Evolutionary conservation across 805 yeast species (phyloP), one percentile per base, ranked within the genome.

Genomic region (Candida coquimbonensis): DNA sequence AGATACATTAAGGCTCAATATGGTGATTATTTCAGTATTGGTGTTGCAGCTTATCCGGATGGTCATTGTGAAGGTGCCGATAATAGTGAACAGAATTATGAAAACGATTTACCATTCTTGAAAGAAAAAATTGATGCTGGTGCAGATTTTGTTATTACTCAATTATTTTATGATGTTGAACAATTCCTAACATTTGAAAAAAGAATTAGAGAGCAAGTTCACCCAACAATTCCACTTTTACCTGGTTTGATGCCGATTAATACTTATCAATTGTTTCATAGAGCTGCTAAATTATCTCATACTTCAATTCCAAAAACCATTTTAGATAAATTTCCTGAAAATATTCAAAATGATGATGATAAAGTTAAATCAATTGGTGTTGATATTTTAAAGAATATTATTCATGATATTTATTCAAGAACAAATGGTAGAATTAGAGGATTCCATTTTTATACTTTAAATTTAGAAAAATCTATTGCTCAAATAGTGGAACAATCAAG

Each of bases 41-140:
- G 99, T 49, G 99, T 91, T 14, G 99, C 99, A 2, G 97, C 95
- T 1, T 91, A 91, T 63, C 96, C 99, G 9, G 99, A 91, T 62
- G 99, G 99, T 17, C 97, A 91, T 65, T 89, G 87, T 33, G 96
- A 90, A 54, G 91, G 95, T 13, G 74, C 88, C 1, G 87, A 82
- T 54, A 73, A 67, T 39, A 65, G 78, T 9, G 73, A 72, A 33
- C 96, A 89, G 62, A 76, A 79, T 55, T 80, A 83, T 1, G 60
- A 62, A 21, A 74, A 74, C 40, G 99, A 91, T 63, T 58, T 91
- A 40, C 91, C 93, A 7, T 88, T 65, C 59, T 73, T 93, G 64
- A 77, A 80, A 42, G 95, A 87, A 53, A 93, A 93, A 63, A 75
- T 91, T 24, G 75, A 81, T 47, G 97, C 98, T 2, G 99, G 99